phyloP scores from a whole-genome alignment of 306 rosid genomes.

The Luffa acutangula region DNA sequence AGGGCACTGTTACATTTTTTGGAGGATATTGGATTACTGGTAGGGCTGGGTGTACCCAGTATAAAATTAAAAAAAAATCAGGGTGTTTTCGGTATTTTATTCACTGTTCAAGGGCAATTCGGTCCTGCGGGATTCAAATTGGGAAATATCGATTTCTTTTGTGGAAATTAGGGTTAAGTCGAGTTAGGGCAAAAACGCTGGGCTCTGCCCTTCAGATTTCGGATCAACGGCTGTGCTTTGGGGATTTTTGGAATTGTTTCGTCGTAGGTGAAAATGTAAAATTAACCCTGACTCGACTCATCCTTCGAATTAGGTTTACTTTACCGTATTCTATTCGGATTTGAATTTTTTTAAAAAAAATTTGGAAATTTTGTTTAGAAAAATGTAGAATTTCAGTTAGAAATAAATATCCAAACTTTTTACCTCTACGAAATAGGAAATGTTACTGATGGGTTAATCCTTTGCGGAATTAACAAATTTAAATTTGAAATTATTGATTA shows the following conservation, averaged over 20 bases:
- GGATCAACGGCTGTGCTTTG: neutral
- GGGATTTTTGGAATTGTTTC: neutral
- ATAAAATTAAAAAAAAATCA: neutral
- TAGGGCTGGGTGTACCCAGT: neutral
- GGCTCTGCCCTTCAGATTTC: neutral
- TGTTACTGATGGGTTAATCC: neutral
- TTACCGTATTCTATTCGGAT: too few relatives aligned
- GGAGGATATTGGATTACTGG: neutral
- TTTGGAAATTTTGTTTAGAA: neutral
- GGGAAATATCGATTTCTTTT: neutral
- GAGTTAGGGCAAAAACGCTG: neutral
- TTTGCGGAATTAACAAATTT: neutral
- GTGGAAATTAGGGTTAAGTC: constrained; percentile 1
- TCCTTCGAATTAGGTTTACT: neutral
- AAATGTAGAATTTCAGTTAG: neutral
- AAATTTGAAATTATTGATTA: neutral
- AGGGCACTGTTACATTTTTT: constrained; percentile 13
- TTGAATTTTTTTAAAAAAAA: too few relatives aligned
- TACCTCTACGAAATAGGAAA: neutral
- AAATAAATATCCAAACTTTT: neutral
- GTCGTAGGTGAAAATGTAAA: neutral
- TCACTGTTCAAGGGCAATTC: neutral
- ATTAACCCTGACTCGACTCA: neutral
- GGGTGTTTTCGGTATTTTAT: neutral
- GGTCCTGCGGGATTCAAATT: neutral